Percentiles rank a stretch among this genome's conserved stretches.
These are phyloP conservation scores for Gloeophyllum trabeum DNA, from an alignment of 768 basidiomycete genomes.

Conservation along the genomic window DNA sequence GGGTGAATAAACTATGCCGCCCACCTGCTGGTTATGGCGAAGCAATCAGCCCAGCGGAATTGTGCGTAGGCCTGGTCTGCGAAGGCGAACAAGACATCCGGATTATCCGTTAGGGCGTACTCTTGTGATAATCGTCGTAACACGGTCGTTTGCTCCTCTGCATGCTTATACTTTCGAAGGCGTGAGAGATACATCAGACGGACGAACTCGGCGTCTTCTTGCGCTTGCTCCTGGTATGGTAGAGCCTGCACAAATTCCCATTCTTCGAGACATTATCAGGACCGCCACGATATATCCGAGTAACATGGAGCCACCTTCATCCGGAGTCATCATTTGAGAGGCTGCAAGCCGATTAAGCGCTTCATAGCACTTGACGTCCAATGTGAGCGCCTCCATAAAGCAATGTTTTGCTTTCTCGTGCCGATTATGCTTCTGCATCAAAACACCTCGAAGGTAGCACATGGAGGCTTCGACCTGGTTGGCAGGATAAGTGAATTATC, in stretches of 20 bases:
- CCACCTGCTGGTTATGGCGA: conserved; percentile 73
- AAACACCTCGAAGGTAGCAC: conserved; percentile 85
- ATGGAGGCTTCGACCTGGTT: conserved; percentile 98
- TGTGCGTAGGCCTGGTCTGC: conserved; percentile 84
- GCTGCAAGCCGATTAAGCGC: conserved; percentile 84
- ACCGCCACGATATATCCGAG: neutral
- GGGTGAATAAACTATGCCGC: conserved; percentile 4
- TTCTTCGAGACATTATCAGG: conserved; percentile 39
- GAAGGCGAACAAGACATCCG: conserved; percentile 83
- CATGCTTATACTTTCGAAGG: conserved; percentile 83
- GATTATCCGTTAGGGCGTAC: conserved; percentile 80
- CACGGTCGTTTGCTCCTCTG: conserved; percentile 69
- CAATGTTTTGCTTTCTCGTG: conserved; percentile 86
- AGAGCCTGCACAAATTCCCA: conserved; percentile 92
- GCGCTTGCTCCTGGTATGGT: conserved; percentile 71
- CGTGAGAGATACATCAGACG: conserved; percentile 87
- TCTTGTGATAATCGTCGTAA: conserved; percentile 73
- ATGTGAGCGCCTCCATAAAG: conserved; percentile 88
- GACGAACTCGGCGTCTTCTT: conserved; percentile 86
- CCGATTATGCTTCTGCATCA: conserved; percentile 91
- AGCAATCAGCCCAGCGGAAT: conserved; percentile 94
- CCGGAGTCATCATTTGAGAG: conserved; percentile 92
- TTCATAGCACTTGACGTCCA: conserved; percentile 97
- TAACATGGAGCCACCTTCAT: conserved; percentile 59
- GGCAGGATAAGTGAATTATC: neutral